Base-by-base conservation (phyloP, 768 basidiomycete genomes). In the Polyporus arcularius region DNA sequence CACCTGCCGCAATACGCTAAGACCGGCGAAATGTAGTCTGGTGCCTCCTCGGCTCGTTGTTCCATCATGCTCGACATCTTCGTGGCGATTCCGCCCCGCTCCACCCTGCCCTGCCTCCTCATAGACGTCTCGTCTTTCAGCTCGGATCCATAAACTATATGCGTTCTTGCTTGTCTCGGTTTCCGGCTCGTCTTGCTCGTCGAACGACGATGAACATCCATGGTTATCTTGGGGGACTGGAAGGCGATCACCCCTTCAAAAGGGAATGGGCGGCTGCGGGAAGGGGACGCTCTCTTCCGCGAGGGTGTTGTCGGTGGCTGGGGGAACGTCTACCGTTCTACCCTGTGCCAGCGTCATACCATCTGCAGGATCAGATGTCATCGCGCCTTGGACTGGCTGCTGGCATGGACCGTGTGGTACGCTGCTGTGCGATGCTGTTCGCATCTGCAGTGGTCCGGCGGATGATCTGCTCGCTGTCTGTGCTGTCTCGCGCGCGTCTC, bases 1-100 rank as follows among this genome's bases (percentile, higher is more conserved):
- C 87, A 90, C 70, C 74, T 90, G 58, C 81, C 71, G 64, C 68
- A 69, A 26, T 72, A 71, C 68, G 58, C 64, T 65, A 72, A 72
- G 62, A 57, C 55, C 46, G 62, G 59, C 18, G 65, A 68, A 62
- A 55, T 68, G 48, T 65, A 58, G 57, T 11, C 15, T 41, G 57
- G 39, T 38, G 39, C 35, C 40, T 26, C 4, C 48, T 53, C 39
- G 14, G 18, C 28, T 26, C 18, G 39, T 31, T n/a, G 49, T 35
- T 26, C 1, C 43, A 49, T 43, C 40, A 32, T 26, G 49, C 60
- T 61, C 51, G 50, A 48, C 41, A 32, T 42, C 54, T 40, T 46
- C 42, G 21, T 45, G 21, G 26, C 42, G 5, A 39, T 16, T 45
- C 10, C 42, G 28, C 40, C 21, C 8, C 42, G 16, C n/a, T 35